Percentiles rank a stretch among this genome's conserved stretches.
Evolutionary conservation across 2,329 filamentous ascomycete species (phyloP).

Genomic region (Beauveria varroae): DNA sequence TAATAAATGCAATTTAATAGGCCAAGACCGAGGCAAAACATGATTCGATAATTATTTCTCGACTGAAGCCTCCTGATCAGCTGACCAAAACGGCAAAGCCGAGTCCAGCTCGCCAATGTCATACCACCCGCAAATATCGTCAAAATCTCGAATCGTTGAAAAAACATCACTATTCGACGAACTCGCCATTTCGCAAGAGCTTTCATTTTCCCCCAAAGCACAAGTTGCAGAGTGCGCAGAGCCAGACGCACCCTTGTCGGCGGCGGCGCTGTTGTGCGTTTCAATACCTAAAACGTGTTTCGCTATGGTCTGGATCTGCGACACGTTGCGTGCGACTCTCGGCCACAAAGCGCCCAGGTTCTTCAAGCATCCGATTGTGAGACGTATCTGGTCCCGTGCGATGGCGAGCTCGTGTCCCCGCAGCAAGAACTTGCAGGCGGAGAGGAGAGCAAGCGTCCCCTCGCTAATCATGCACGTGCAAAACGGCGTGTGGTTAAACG

Average conservation of each 20-base stretch:
- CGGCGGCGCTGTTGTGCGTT: neutral
- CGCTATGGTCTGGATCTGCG: conserved; percentile 33
- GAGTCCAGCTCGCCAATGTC: conserved; percentile 3
- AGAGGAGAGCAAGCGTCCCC: conserved; percentile 27
- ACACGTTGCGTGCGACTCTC: conserved; percentile 26
- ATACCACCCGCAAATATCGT: conserved; percentile 10
- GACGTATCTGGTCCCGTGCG: conserved; percentile 33
- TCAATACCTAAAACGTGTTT: conserved; percentile 20
- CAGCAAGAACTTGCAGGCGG: conserved; percentile 30
- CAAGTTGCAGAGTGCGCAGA: neutral
- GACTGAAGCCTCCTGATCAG: neutral
- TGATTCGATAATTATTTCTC: too few relatives aligned
- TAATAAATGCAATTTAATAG: neutral
- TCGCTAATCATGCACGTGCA: conserved; percentile 33
- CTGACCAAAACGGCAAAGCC: conserved; percentile 3
- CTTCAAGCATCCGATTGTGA: conserved; percentile 33
- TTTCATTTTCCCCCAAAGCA: neutral
- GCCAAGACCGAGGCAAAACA: neutral
- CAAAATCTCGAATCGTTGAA: conserved; percentile 2
- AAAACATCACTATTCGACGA: conserved; percentile 2
- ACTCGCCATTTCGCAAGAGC: neutral
- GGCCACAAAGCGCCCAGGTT: conserved; percentile 30
- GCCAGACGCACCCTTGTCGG: neutral
- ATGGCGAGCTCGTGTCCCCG: conserved; percentile 24
- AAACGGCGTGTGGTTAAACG: conserved; percentile 32